Percentiles rank a stretch among this genome's conserved stretches.
These are phyloP conservation scores for Trametes polyzona DNA, from an alignment of 1,284 basidiomycete species.

Conservation along the genomic window DNA sequence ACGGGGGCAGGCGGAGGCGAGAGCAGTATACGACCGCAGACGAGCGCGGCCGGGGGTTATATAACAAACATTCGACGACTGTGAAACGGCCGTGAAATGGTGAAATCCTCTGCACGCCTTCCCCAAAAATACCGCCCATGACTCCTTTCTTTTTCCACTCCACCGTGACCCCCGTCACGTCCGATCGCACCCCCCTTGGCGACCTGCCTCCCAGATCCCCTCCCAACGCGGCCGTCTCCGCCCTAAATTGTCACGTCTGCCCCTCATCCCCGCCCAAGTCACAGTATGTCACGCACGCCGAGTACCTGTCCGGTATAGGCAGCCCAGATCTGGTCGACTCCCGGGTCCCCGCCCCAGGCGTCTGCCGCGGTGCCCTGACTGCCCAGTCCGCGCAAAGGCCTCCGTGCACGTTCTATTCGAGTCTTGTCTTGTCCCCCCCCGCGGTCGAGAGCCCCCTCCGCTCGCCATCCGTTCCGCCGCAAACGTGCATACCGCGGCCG, in stretches of 20 bases:
- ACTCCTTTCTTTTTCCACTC: conserved; percentile 21
- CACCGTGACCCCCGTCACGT: conserved; percentile 24
- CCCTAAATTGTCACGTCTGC: too few species aligned
- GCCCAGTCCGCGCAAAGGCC: conserved; percentile 13
- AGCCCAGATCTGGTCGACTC: conserved; percentile 1
- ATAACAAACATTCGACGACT: conserved; percentile 23
- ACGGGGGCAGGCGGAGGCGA: neutral
- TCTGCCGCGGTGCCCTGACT: neutral
- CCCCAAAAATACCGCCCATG: conserved; percentile 23
- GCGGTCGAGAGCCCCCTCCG: neutral
- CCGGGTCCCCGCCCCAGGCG: conserved; percentile 6
- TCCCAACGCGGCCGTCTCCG: conserved; percentile 15
- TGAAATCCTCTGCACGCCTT: conserved; percentile 4
- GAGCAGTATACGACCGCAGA: conserved; percentile 5
- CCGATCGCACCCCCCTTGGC: conserved; percentile 19
- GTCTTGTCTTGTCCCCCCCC: conserved; percentile 4
- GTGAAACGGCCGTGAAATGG: conserved; percentile 26
- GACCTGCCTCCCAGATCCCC: conserved; percentile 18
- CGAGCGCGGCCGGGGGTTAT: conserved; percentile 22
- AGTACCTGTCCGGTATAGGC: conserved; percentile 10
- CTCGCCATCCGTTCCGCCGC: conserved; percentile 9
- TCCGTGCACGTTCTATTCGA: conserved; percentile 27
- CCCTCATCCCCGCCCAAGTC: conserved; percentile 7
- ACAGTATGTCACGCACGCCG: neutral
- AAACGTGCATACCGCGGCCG: conserved; percentile 25